Evolutionary conservation across 2,329 filamentous ascomycete species (phyloP), one percentile per base, ranked within the genome.

Genomic region (Aspergillus cejpii): DNA sequence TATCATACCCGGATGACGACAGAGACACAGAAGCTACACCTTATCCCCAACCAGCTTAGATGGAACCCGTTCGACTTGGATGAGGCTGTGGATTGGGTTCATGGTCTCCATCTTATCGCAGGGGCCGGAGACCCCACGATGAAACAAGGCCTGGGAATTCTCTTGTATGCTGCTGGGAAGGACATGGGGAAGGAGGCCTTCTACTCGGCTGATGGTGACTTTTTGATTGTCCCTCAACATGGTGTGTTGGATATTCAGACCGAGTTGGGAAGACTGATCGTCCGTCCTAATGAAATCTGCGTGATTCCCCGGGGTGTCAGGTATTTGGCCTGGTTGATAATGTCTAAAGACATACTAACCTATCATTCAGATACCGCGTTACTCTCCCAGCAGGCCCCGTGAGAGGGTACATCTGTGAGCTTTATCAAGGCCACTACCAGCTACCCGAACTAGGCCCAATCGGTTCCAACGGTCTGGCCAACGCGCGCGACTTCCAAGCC

Each of bases 171-270:
- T 1, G 86, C 84, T 0, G 86, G 85, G 15, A 83, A 79, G 62
- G 81, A 83, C 60, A 94, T 95, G 89, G 69, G 74, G n/a, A 77
- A 78, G 29, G 74, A 83, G 39, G 87, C 87, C 0, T 94, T 90
- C 64, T 94, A 91, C 73, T 90, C 84, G 3, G 84, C 87, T 0
- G 86, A 91, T 60, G 86, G 86, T 10, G 86, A 91, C 62, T 78
- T 87, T 56, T 67, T 90, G 44, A 81, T 91, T 50, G 84, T 91
- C 11, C 75, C 84, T 1, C 86, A 91, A 61, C 78, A 85, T 51
- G 86, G 86, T 2, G 74, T 76, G 11, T 69, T 91, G 29, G 84
- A 90, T 58, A 84, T 91, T 50, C 79, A 83, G 57, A 91, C 86
- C 1, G 86, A 91, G 65, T 73, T 90, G 38, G 87, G 86, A 37